Evolutionary conservation across 2,329 filamentous ascomycete species (phyloP), one percentile per base, ranked within the genome.

Genomic region (Epichloe aotearoae): DNA sequence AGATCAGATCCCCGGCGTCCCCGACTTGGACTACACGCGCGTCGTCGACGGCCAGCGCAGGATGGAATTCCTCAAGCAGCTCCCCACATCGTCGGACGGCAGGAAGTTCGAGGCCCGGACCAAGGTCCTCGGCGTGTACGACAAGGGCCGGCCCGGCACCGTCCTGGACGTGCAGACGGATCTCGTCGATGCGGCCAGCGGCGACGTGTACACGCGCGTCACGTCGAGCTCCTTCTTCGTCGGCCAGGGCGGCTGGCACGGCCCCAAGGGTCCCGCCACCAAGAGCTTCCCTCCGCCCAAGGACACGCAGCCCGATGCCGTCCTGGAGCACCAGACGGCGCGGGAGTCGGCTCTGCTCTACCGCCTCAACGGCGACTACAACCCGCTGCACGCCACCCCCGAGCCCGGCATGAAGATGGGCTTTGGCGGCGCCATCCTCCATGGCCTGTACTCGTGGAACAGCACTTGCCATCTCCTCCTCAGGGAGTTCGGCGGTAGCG

Each of bases 321-420:
- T 81, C 5, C 78, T 86, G 57, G 77, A 79, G 60, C 77, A 84
- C 60, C 83, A 88, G 67, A 88, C 85, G 4, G 85, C 73, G 26
- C 63, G 72, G 49, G 81, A 90, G 70, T 86, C 86, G 4, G 80
- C 87, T 8, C 77, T 86, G 55, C 72, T 93, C 50, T 93, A 93
- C 68, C 79, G 88, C 55, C 77, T 95, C 47, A 95, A 95, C 60
- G 89, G 89, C 57, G 90, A 95, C 71, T 95, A 95, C 70, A 95
- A 95, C 72, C 90, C 89, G 30, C 81, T 95, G 37, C 89, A 95
- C 65, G 88, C 88, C 6, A 86, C 86, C 17, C 88, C 88, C 12
- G 86, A 88, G 69, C 87, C 88, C 0, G 88, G 88, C 54, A 70
- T 79, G 68, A 84, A 88, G 71, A 95, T 95, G 87, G 89, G 90